Percentiles rank a stretch among this genome's conserved stretches.
phyloP scores from a whole-genome alignment of 2,329 filamentous ascomycete genomes.

The Xylariales sp. region DNA sequence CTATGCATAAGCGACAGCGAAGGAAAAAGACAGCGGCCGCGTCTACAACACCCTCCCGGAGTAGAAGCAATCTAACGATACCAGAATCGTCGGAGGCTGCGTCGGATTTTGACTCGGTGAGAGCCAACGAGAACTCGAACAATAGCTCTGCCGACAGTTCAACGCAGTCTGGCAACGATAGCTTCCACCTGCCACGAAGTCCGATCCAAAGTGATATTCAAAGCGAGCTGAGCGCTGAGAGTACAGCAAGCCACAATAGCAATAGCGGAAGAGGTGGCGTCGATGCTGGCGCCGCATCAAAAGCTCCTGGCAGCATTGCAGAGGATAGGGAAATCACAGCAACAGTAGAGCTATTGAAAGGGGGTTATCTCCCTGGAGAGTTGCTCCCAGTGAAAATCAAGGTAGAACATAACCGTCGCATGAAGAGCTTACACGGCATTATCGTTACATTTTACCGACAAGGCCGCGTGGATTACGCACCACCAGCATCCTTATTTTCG shows the following conservation, averaged over 20 bases:
- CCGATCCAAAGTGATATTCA: conserved; percentile 50
- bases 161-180: conserved; percentile 23
- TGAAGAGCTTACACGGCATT: conserved; percentile 88
- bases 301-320: conserved; percentile 41
- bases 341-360: conserved; percentile 75
- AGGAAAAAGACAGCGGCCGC: conserved; percentile 51
- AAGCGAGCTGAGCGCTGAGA: conserved; percentile 70
- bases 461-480: conserved; percentile 79
- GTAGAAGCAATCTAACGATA: conserved; percentile 25
- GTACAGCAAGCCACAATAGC: conserved; percentile 62
- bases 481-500: conserved; percentile 45
- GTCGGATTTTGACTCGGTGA: conserved; percentile 32
- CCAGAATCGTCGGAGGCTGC: conserved; percentile 33
- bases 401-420: conserved; percentile 81
- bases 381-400: conserved; percentile 73
- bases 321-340: conserved; percentile 79
- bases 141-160: conserved; percentile 39
- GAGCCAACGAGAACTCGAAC: conserved; percentile 30
- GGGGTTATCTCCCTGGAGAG: conserved; percentile 84
- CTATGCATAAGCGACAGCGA: conserved; percentile 68
- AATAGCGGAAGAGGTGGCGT: conserved; percentile 46
- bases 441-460: conserved; percentile 91
- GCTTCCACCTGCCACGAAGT: conserved; percentile 30
- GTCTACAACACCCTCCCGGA: conserved; percentile 42
- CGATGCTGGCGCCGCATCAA: conserved; percentile 43